Conservation (phyloP, 2,329 filamentous ascomycete species). For the Sporothrix pseudoabietina region DNA sequence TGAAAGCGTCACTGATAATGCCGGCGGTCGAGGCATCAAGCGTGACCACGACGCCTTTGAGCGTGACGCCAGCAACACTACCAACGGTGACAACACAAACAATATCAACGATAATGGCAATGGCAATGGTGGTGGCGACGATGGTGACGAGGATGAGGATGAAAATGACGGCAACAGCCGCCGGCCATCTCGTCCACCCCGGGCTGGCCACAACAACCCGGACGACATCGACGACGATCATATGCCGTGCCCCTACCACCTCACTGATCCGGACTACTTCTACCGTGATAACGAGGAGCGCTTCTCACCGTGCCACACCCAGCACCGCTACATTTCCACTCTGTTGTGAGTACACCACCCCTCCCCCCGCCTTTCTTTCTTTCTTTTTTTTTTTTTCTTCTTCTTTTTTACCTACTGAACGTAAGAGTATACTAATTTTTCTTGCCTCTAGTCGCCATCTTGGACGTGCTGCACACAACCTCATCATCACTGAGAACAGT, state of each 20-base stretch:
- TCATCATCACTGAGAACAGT: conserved; percentile 36
- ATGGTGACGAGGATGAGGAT: conserved; percentile 23
- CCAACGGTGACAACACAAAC: not conserved
- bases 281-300: conserved; percentile 38
- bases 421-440: conserved; percentile 2
- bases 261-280: conserved; percentile 35
- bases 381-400: no score
- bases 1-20: not conserved
- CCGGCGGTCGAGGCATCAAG: conserved; percentile 8
- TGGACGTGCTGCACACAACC: conserved; percentile 40
- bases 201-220: not conserved
- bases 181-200: not conserved
- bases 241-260: conserved; percentile 37
- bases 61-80: not conserved
- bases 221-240: conserved; percentile 37
- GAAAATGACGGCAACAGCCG: not conserved
- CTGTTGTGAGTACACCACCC: conserved; percentile 39
- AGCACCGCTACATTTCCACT: conserved; percentile 42
- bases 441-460: conserved; percentile 40
- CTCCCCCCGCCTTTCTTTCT: no score
- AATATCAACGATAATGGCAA: not conserved
- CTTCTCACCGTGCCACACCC: conserved; percentile 41
- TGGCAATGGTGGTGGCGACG: conserved; percentile 21
- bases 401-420: not conserved
- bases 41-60: conserved; percentile 10